Conservation (phyloP, 768 basidiomycete species). For the Tulasnella sp. region DNA sequence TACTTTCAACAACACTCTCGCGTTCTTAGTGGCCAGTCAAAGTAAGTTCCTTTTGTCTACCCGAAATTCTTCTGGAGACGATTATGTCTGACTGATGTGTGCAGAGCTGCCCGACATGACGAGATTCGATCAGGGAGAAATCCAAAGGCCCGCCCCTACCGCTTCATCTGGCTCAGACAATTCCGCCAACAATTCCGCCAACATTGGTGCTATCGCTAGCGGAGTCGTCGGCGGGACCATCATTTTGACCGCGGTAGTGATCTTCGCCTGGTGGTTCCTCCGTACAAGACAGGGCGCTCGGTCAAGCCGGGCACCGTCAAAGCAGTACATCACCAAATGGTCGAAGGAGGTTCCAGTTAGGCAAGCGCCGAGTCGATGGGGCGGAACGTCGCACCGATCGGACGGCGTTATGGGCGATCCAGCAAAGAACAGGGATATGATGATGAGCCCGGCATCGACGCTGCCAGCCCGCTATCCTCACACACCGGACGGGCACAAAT, state of each 20-base stretch:
- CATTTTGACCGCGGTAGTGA: neutral
- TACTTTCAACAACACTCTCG: slow-evolving; percentile 21
- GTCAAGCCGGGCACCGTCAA: slow-evolving; percentile 19
- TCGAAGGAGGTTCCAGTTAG: slow-evolving; percentile 13
- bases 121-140: neutral
- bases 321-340: slow-evolving; percentile 25
- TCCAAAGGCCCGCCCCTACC: neutral
- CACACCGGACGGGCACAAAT: neutral
- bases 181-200: slow-evolving; percentile 7
- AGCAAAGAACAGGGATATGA: slow-evolving; percentile 16
- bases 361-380: neutral
- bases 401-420: neutral
- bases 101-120: neutral
- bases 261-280: slow-evolving; percentile 12
- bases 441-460: neutral
- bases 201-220: slow-evolving; percentile 23
- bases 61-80: neutral
- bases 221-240: slow-evolving; percentile 8
- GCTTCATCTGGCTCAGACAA: neutral
- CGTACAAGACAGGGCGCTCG: neutral
- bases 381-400: slow-evolving; percentile 6
- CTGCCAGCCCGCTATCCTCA: neutral
- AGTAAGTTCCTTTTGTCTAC: neutral
- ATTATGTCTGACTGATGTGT: neutral
- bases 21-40: neutral